Conservation (phyloP, 2,329 filamentous ascomycete species). For the Aureobasidium sp. region DNA sequence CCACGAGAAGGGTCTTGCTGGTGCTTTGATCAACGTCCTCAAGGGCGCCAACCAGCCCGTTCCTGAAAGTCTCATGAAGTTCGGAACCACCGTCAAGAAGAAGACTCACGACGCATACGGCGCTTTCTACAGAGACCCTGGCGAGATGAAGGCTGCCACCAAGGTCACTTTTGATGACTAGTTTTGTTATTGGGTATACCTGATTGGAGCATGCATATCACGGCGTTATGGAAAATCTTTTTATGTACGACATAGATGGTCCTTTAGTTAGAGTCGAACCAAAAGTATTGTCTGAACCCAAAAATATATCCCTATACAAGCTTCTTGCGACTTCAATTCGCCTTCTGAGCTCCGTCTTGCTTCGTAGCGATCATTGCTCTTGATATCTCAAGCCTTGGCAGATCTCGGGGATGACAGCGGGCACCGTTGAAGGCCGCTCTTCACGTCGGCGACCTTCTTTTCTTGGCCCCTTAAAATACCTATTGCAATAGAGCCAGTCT, state of each 20-base stretch:
- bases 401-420: not conserved
- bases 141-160: conserved; percentile 71
- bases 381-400: not conserved
- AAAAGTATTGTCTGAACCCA: conserved; percentile 11
- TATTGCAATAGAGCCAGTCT: not conserved
- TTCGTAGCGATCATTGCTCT: not conserved
- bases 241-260: conserved; percentile 9
- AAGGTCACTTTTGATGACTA: conserved; percentile 79
- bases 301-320: not conserved
- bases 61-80: conserved; percentile 85
- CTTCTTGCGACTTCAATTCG: not conserved
- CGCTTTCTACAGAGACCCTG: conserved; percentile 84
- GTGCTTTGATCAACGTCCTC: conserved; percentile 89
- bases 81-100: conserved; percentile 97
- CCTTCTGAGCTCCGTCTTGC: not conserved
- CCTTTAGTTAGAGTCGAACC: conserved; percentile 5
- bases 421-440: not conserved
- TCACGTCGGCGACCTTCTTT: conserved; percentile 2
- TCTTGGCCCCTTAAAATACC: not conserved
- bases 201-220: conserved; percentile 4
- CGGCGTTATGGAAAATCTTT: conserved; percentile 9
- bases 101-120: conserved; percentile 95
- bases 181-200: conserved; percentile 15
- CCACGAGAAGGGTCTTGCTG: conserved; percentile 85
- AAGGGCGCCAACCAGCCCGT: conserved; percentile 88